These are phyloP conservation scores for Epicoccum sorghinum DNA, from an alignment of 2,329 filamentous ascomycete genomes.

Conservation along the genomic window DNA sequence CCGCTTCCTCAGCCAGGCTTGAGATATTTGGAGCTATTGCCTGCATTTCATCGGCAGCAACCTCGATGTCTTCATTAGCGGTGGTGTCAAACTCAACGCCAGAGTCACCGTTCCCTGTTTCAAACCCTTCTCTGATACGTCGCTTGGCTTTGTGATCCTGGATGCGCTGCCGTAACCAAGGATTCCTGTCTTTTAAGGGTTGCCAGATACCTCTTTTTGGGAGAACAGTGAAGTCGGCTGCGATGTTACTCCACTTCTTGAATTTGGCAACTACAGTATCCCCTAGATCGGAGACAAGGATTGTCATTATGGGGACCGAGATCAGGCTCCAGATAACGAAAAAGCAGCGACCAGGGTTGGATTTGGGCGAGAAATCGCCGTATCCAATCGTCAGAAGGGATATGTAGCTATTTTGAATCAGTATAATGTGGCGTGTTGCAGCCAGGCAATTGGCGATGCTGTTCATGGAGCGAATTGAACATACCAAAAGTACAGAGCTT, in stretches of 20 bases:
- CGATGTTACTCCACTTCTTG: constrained; percentile 64
- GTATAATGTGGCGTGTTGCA: no score
- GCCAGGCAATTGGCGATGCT: no score
- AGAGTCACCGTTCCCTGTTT: constrained; percentile 40
- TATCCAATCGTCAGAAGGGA: constrained; percentile 87
- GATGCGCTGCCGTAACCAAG: constrained; percentile 47
- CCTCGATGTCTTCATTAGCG: background rate
- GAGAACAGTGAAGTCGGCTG: constrained; percentile 71
- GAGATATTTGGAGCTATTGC: constrained; percentile 15
- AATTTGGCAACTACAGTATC: constrained; percentile 77
- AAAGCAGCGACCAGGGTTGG: constrained; percentile 79
- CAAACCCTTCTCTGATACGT: constrained; percentile 57
- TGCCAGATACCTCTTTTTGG: constrained; percentile 65
- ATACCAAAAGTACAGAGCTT: constrained; percentile 85
- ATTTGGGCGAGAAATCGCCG: constrained; percentile 77
- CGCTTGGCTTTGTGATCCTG: constrained; percentile 44
- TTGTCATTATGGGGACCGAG: constrained; percentile 85
- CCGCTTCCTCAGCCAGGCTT: constrained; percentile 21
- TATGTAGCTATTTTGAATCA: constrained; percentile 47
- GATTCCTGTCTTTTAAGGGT: constrained; percentile 56
- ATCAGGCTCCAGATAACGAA: constrained; percentile 94
- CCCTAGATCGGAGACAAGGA: constrained; percentile 67
- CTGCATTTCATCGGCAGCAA: constrained; percentile 16
- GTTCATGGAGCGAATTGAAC: background rate
- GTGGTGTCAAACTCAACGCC: constrained; percentile 12